Evolutionary conservation across 129 eudicot species (phyloP).

Genomic region (Smallanthus sonchifolius): DNA sequence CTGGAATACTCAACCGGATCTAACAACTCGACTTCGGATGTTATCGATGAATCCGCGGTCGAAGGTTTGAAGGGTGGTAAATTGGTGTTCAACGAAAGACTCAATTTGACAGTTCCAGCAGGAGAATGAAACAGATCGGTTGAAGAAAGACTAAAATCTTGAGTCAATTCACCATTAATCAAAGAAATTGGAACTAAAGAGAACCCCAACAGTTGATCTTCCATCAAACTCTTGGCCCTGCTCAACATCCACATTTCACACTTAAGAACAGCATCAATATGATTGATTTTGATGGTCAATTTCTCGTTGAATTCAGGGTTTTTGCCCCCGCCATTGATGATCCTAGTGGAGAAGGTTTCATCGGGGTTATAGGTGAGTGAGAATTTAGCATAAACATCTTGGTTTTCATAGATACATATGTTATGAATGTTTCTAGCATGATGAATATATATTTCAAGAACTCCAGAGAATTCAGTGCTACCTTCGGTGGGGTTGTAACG

Average conservation of each 20-base stretch:
- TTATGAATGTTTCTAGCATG: slow-evolving; percentile 91
- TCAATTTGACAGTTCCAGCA: slow-evolving; percentile 69
- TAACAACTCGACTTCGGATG: slow-evolving; percentile 45
- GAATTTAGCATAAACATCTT: slow-evolving; percentile 89
- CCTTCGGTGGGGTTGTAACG: slow-evolving; percentile 36
- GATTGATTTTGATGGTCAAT: slow-evolving; percentile 51
- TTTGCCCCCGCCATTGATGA: slow-evolving; percentile 69
- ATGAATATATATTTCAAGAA: slow-evolving; percentile 67
- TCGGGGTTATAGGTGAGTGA: slow-evolving; percentile 84
- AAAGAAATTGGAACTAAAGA: slow-evolving; percentile 65
- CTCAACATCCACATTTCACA: slow-evolving; percentile 96
- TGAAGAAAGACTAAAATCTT: slow-evolving; percentile 69
- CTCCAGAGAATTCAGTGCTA: slow-evolving; percentile 47
- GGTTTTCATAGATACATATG: slow-evolving; percentile 86
- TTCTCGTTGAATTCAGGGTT: slow-evolving; percentile 77
- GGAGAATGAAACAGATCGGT: slow-evolving; percentile 90
- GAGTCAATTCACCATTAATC: slow-evolving; percentile 50
- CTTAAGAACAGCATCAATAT: slow-evolving; percentile 61
- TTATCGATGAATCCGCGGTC: slow-evolving; percentile 25
- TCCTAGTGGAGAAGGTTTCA: slow-evolving; percentile 52
- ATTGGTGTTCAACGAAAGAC: slow-evolving; percentile 42
- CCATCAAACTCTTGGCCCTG: slow-evolving; percentile 59
- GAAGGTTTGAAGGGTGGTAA: slow-evolving; percentile 18
- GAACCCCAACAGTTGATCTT: slow-evolving; percentile 87
- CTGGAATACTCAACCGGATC: slow-evolving; percentile 52